These are phyloP conservation scores for Bothriochloa decipiens DNA, from an alignment of 176 grass and related monocot genomes.

Conservation along the genomic window DNA sequence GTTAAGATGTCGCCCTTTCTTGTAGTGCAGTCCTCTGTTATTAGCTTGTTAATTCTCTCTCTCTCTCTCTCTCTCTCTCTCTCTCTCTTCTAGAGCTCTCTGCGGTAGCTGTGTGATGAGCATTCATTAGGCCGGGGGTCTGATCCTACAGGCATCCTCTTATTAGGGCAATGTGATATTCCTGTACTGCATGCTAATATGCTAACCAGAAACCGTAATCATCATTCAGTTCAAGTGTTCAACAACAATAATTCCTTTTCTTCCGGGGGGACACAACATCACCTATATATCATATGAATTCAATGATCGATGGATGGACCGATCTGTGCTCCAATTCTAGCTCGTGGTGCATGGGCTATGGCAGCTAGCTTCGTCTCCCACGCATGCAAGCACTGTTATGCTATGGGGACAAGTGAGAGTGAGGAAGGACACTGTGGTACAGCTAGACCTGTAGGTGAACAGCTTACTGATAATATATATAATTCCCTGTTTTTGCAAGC, in stretches of 20 bases:
- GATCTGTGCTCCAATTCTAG: background rate
- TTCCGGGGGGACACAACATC: background rate
- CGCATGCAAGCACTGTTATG: background rate
- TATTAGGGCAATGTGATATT: background rate
- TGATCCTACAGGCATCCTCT: conserved; percentile 4
- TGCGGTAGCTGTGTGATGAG: background rate
- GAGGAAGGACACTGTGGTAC: background rate
- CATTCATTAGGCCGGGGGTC: conserved; percentile 15
- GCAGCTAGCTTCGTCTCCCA: background rate
- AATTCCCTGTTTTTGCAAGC: background rate
- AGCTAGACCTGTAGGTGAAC: background rate
- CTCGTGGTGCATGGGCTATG: background rate
- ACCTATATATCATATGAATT: background rate
- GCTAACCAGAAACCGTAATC: background rate
- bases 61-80: background rate
- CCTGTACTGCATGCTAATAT: conserved; percentile 1
- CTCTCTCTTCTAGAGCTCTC: background rate
- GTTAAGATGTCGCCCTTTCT: conserved; percentile 65
- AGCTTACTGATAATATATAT: background rate
- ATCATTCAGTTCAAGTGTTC: conserved; percentile 8
- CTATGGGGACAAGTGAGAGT: background rate
- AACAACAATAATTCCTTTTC: background rate
- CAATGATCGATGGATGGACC: background rate
- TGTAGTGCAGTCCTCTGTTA: conserved; percentile 36
- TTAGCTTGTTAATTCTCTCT: conserved; percentile 18